Evolutionary conservation across 805 yeast species (phyloP), one percentile per base, ranked within the genome.

Genomic region (Candida berthetii): DNA sequence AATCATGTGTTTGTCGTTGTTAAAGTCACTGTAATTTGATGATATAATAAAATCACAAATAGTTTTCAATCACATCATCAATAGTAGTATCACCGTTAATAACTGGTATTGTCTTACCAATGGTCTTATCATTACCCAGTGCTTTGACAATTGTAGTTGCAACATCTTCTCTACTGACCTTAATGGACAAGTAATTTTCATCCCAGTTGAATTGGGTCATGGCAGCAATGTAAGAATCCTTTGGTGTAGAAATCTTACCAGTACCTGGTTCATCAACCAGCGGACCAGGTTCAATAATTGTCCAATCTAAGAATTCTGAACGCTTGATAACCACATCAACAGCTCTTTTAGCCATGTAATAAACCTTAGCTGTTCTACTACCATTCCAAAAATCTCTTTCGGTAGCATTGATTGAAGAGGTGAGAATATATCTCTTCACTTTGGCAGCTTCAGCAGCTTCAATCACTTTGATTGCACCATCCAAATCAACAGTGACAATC

Each of bases 281-380:
- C 17, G 42, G 16, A 4, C 77, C 72, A 2, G 84, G 83, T 46
- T 66, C 71, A 38, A 77, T 55, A 37, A 78, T 73, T 5, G 82
- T 77, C 56, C 59, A 77, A 48, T 76, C 71, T 47, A 78, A 64
- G 14, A 18, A n/a, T 2, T 59, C 54, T 13, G 69, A 57, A 31
- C 58, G 54, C 43, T 65, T 65, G 39, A 68, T 47, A 35, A 58
- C 61, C 22, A 31, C n/a, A 48, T 77, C 83, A 10, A 82, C 80
- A 40, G 74, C 71, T 47, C 69, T 70, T 53, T 78, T 78, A 22
- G 79, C 76, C 41, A 74, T 72, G 45, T 66, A 77, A 54, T 78
- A 78, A 39, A 65, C 52, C 38, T 65, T 52, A 38, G 69, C 51
- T 13, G 69, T 51, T n/a, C 35, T 31, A 16, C 64, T 51, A 16